These are phyloP conservation scores for Blastobotrys robertii DNA, from an alignment of 805 yeast genomes.

Conservation along the genomic window DNA sequence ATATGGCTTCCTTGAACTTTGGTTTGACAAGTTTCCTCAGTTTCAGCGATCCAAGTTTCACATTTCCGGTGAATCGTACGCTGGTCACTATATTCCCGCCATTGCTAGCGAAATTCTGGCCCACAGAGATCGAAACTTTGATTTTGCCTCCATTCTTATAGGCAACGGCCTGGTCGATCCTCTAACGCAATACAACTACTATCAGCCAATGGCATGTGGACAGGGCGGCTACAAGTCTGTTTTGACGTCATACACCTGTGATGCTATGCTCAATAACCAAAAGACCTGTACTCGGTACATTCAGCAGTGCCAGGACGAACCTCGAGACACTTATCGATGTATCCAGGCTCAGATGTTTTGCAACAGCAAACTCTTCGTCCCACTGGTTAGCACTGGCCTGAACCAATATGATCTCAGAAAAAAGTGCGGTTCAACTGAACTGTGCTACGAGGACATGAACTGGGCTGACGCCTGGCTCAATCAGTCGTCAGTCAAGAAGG, in stretches of 20 bases:
- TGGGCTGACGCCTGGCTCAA: constrained; percentile 45
- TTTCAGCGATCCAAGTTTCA: constrained; percentile 53
- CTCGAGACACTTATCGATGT: constrained; percentile 58
- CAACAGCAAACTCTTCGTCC: constrained; percentile 53
- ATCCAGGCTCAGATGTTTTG: constrained; percentile 81
- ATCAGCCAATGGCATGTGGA: constrained; percentile 93
- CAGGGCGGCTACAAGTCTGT: constrained; percentile 70
- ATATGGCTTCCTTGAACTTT: constrained; percentile 69
- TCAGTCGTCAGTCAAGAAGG: constrained; percentile 41
- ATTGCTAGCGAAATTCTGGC: constrained; percentile 48
- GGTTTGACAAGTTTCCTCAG: constrained; percentile 77
- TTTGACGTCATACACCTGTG: constrained; percentile 57
- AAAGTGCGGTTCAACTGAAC: constrained; percentile 39
- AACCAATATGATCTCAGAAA: constrained; percentile 58
- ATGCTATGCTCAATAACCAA: constrained; percentile 47
- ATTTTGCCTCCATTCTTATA: constrained; percentile 69
- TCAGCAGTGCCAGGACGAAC: constrained; percentile 59
- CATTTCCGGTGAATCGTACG: constrained; percentile 89
- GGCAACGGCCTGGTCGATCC: constrained; percentile 94
- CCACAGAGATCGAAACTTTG: constrained; percentile 43
- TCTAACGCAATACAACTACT: constrained; percentile 63
- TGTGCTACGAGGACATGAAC: constrained; percentile 48
- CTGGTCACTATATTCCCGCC: constrained; percentile 89
- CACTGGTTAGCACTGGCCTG: constrained; percentile 49
- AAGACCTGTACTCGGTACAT: constrained; percentile 58